Percentiles rank a stretch among this genome's conserved stretches.
These are phyloP conservation scores for Raffaelea albimanens DNA, from an alignment of 2,329 filamentous ascomycete genomes.

Conservation along the genomic window DNA sequence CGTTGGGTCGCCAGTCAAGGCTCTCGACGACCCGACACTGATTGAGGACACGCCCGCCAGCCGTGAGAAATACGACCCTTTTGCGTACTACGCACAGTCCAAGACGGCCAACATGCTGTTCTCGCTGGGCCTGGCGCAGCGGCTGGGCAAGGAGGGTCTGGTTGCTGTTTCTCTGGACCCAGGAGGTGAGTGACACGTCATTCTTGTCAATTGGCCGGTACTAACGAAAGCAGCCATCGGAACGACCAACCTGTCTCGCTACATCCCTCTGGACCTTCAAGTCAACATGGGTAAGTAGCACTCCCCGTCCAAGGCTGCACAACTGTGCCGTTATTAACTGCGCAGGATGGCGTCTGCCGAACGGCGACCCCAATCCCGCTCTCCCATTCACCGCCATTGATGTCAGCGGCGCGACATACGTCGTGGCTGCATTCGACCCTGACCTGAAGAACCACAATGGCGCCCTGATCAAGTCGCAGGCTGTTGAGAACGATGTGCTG, in stretches of 20 bases:
- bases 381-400: constrained; percentile 15
- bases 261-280: constrained; percentile 2
- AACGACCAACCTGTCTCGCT: constrained; percentile 6
- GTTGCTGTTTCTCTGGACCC: constrained; percentile 32
- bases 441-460: constrained; percentile 14
- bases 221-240: neutral
- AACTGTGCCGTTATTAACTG: neutral
- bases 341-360: constrained; percentile 15
- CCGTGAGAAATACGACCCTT: constrained; percentile 17
- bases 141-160: constrained; percentile 22
- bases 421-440: constrained; percentile 28
- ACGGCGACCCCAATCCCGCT: constrained; percentile 15
- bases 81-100: constrained; percentile 37
- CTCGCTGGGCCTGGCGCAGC: constrained; percentile 26
- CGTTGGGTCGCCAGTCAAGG: constrained; percentile 29
- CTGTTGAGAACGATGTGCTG: constrained; percentile 22
- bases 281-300: neutral
- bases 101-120: constrained; percentile 43
- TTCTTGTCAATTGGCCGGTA: too few relatives aligned
- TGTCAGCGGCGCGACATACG: constrained; percentile 23
- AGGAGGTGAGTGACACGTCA: constrained; percentile 20
- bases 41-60: constrained; percentile 19
- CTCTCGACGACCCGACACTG: constrained; percentile 34
- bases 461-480: neutral
- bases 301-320: too few relatives aligned